Conservation (phyloP, 2,329 filamentous ascomycete genomes). For the Mycogone perniciosa region DNA sequence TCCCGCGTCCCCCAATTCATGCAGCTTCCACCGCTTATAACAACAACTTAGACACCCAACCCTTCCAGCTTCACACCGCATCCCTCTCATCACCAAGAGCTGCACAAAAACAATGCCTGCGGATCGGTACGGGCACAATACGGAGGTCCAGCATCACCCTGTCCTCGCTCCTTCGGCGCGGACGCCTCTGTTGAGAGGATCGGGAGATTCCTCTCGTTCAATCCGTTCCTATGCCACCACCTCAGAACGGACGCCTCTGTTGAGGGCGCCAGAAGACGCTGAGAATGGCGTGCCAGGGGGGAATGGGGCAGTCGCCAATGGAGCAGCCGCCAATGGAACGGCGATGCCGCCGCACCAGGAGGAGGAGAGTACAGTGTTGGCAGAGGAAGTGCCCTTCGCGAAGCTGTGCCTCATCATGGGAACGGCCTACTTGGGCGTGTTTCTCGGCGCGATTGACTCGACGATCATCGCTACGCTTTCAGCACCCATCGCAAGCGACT, state of each 20-base stretch:
- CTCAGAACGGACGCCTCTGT: not conserved
- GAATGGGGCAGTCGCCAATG: not conserved
- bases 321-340: not conserved
- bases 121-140: not conserved
- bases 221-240: not conserved
- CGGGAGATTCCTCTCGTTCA: not conserved
- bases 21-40: too few species aligned
- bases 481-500: constrained; percentile 75
- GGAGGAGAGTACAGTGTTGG: constrained; percentile 42
- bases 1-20: too few species aligned
- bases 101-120: constrained; percentile 2
- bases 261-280: not conserved
- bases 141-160: not conserved
- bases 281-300: not conserved
- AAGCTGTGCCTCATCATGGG: constrained; percentile 49
- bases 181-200: constrained; percentile 21
- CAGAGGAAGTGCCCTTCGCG: constrained; percentile 40
- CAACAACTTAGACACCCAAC: too few species aligned
- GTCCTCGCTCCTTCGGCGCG: constrained; percentile 17
- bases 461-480: constrained; percentile 83
- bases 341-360: constrained; percentile 21
- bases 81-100: too few species aligned
- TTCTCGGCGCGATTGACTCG: constrained; percentile 61
- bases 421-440: constrained; percentile 54
- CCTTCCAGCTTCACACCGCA: too few species aligned